phyloP scores from a whole-genome alignment of 108 stramenopile genomes.

The Heterococcus sp. region DNA sequence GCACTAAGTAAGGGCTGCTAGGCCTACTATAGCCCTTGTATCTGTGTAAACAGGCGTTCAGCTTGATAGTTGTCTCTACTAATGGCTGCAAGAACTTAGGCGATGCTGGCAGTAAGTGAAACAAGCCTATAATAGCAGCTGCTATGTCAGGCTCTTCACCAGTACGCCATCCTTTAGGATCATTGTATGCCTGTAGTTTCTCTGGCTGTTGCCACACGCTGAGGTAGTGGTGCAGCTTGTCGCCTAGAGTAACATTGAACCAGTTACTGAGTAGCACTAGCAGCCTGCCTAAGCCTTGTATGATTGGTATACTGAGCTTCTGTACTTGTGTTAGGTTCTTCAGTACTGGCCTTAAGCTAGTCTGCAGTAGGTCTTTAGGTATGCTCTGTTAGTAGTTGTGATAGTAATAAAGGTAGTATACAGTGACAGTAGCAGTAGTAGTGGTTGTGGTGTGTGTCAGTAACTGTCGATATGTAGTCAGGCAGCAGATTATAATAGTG shows the following conservation, averaged over 20 bases:
- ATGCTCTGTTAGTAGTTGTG: slow-evolving; percentile 31
- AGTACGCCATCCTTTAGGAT: slow-evolving; percentile 21
- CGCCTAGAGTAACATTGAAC: slow-evolving; percentile 43
- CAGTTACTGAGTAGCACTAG: slow-evolving; percentile 36
- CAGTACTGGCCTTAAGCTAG: slow-evolving; percentile 39
- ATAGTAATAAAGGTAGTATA: slow-evolving; percentile 26
- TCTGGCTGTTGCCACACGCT: slow-evolving; percentile 23
- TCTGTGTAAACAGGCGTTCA: slow-evolving; percentile 23
- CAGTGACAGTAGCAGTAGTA: too few relatives aligned
- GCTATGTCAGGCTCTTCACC: slow-evolving; percentile 46
- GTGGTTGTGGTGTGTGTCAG: too few relatives aligned
- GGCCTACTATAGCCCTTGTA: slow-evolving; percentile 41
- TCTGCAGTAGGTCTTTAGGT: slow-evolving; percentile 42
- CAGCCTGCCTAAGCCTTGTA: slow-evolving; percentile 39
- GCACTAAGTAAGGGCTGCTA: background rate
- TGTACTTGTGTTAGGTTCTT: slow-evolving; percentile 42
- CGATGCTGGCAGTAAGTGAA: slow-evolving; percentile 34
- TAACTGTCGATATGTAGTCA: too few relatives aligned
- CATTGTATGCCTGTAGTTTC: slow-evolving; percentile 1
- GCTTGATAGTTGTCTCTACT: slow-evolving; percentile 21
- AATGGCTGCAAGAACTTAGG: slow-evolving; percentile 39
- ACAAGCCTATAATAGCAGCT: slow-evolving; percentile 41
- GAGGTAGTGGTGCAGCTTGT: slow-evolving; percentile 43
- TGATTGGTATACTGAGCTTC: slow-evolving; percentile 38
- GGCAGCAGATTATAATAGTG: too few relatives aligned